Base-by-base conservation (phyloP, 1,284 basidiomycete species). In the Leccinum angustisporum region DNA sequence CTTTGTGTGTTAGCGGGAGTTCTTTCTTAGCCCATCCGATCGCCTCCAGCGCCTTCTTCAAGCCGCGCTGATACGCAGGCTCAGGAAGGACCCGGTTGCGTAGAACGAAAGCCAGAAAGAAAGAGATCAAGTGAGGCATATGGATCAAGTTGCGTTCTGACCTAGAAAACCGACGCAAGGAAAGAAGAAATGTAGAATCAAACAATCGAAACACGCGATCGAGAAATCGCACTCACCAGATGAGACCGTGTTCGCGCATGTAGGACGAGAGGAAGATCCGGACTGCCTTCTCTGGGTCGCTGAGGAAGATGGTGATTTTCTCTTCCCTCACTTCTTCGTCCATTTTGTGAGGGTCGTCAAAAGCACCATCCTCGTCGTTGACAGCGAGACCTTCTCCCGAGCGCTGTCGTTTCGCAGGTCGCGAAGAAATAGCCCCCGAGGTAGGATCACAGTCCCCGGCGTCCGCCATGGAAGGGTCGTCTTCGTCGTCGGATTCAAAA, bases 181-280 rank as follows among this genome's bases (percentile, higher is more conserved):
- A 53, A 4, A 18, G 50, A 34, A 57, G 6, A 18, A 0, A n/a
- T 13, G 7, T 57, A 5, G 31, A 5, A 60, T 60, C n/a, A 62
- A 50, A 21, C 18, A 9, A 40, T 27, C 27, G 52, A 38, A 5
- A 43, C 40, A 9, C 8, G 13, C 16, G 16, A 31, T 21, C 40
- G 33, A 55, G 27, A 33, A 63, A 50, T 16, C 5, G 1, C 4
- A 70, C 79, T 38, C 67, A 88, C 87, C 83, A 90, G 55, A 85
- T 78, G 54, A 90, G 76, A 9, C 88, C 88, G 58, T 85, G 81
- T 57, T 85, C 80, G 27, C 82, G 79, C 76, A 85, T 85, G 65
- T 84, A 83, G 4, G 84, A 86, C 0, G 87, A 88, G 57, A 92
- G 78, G 71, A 89, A 91, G 8, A 88, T 76, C 59, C 79, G 81